These are phyloP conservation scores for Lasiodiplodia sp. DNA, from an alignment of 2,329 filamentous ascomycete genomes.

Conservation along the genomic window DNA sequence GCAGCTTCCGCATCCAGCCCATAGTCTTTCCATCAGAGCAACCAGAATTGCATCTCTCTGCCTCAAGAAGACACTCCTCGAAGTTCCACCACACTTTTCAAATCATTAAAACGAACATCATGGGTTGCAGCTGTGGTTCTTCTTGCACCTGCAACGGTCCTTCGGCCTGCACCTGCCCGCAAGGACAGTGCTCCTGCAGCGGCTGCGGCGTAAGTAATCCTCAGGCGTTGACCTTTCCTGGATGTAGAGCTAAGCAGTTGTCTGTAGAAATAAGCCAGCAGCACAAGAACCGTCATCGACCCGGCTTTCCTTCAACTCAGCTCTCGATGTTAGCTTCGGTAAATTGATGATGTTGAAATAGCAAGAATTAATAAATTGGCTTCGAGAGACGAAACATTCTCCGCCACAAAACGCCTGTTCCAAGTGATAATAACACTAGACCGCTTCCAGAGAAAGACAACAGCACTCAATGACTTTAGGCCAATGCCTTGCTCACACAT, in stretches of 20 bases:
- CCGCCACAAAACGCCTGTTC: no score
- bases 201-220: conserved; percentile 11
- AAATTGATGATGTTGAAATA: background rate
- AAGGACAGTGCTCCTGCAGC: conserved; percentile 16
- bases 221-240: background rate
- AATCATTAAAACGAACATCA: background rate
- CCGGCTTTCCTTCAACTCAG: no score
- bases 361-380: background rate
- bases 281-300: no score
- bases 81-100: background rate
- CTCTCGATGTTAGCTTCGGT: no score
- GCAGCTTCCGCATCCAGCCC: background rate
- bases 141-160: conserved; percentile 20
- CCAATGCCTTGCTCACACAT: background rate
- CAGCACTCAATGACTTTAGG: no score
- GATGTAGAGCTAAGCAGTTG: background rate
- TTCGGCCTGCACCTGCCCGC: background rate
- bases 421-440: no score
- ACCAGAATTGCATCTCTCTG: background rate
- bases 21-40: background rate
- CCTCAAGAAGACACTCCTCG: background rate
- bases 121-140: conserved; percentile 22
- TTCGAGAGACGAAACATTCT: no score
- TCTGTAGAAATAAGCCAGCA: background rate
- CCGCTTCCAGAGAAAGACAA: no score